Evolutionary conservation across 1,284 basidiomycete species (phyloP), one percentile per base, ranked within the genome.

Genomic region (Heterobasidion annosum): DNA sequence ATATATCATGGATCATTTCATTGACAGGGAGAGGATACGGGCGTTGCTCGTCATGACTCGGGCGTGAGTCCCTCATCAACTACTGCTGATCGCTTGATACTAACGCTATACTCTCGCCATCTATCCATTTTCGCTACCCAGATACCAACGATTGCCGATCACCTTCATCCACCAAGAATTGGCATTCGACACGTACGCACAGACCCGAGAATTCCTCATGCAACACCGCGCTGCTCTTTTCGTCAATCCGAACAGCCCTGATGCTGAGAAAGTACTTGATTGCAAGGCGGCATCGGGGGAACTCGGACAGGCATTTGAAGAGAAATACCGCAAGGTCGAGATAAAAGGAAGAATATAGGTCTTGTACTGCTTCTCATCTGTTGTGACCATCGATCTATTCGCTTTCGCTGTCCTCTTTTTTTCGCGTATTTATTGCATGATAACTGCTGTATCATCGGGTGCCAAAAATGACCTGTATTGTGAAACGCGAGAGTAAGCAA

Each of bases 1-100:
- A 55, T 98, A 98, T 70, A 93, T 99, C 66, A 97, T 99, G 92
- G 96, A 99, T 70, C 94, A 98, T 69, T 98, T 99, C 68, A 88
- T 98, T 62, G 85, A 89, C 65, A 82, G 97, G 60, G 97, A 98
- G 73, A 76, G 97, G 54, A 81, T 91, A 54, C 83, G 85, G 57
- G 94, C 94, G 1, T 71, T 99, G 55, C 81, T 93, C 63, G 83
- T 90, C 62, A 94, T 99, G 75, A 83, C 92, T 42, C 95, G 90
- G 79, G 88, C 91, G 94, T 96, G 62, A 66, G 93, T 37, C 34
- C 37, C 40, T 47, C 50, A 50, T 51, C 46, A 68, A 8, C 35
- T 54, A 40, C 19, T 19, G 25, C 45, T 47, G 48, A 56, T 44
- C 33, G 35, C 46, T 37, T 34, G 40, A 53, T 45, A 45, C 47